Conservation (phyloP, 2,329 filamentous ascomycete species). For the Trichoderma lentiforme region DNA sequence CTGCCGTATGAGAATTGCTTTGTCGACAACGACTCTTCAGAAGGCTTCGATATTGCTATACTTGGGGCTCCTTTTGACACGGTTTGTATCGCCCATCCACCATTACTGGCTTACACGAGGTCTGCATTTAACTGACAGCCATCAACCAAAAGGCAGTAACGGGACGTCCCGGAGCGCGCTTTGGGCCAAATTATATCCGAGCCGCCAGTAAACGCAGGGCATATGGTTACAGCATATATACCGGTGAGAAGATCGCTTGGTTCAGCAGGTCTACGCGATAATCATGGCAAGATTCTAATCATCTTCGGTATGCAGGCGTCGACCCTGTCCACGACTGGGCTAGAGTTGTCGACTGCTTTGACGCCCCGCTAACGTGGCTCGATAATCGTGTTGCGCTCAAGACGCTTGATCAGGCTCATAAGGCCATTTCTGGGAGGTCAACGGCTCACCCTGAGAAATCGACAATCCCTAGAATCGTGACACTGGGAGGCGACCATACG, state of each 20-base stretch:
- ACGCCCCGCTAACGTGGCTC: slow-evolving; percentile 37
- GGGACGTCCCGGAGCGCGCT: slow-evolving; percentile 48
- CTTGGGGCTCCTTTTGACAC: slow-evolving; percentile 31
- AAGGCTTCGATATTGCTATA: slow-evolving; percentile 29
- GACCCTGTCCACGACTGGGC: slow-evolving; percentile 53
- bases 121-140: neutral
- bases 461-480: slow-evolving; percentile 44
- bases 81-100: slow-evolving; percentile 17
- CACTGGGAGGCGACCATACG: slow-evolving; percentile 68
- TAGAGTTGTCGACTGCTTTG: slow-evolving; percentile 75
- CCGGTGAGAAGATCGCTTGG: neutral
- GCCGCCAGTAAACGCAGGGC: slow-evolving; percentile 66
- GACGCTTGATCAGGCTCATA: slow-evolving; percentile 25
- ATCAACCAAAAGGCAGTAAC: slow-evolving; percentile 21
- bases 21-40: slow-evolving; percentile 15
- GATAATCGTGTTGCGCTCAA: slow-evolving; percentile 25
- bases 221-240: slow-evolving; percentile 25
- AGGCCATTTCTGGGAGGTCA: slow-evolving; percentile 18
- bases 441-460: slow-evolving; percentile 18
- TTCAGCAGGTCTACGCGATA: no score
- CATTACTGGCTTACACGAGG: neutral
- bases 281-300: neutral
- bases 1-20: slow-evolving; percentile 28
- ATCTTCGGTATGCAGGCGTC: neutral
- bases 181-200: slow-evolving; percentile 79